Evolutionary conservation across 2,329 filamentous ascomycete genomes (phyloP), one percentile per base, ranked within the genome.

Genomic region (Nothophoma quercina): DNA sequence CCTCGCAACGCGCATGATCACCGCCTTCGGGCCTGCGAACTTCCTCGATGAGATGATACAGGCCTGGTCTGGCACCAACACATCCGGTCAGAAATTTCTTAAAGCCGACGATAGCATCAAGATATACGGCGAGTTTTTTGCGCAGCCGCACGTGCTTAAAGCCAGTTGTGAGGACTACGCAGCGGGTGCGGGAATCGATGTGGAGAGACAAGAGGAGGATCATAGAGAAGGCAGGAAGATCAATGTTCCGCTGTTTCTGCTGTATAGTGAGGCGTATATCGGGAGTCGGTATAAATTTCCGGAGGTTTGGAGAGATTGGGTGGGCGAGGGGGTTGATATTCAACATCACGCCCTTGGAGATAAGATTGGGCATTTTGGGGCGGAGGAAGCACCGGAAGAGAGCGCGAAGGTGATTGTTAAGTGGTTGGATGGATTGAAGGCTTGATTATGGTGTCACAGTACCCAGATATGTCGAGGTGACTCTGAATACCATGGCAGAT

Each of bases 101-200:
- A 56, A 64, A 23, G 25, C 60, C 0, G 62, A 69, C 25, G 65
- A 67, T 12, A 69, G 70, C 26, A 71, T 79, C 0, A 70, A 75
- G 0, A 64, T 74, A 2, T 85, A 84, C 53, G 71, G 73, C 1
- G 66, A 66, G 1, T 74, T 71, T 21, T 63, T 84, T 19, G 69
- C 69, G 5, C 75, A 83, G 35, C 63, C 68, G 2, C 72, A 67
- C 0, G 69, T 75, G 0, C 75, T 85, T 9, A 76, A 79, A 52
- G 77, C 76, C 0, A 81, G 79, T 71, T 84, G 82, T 54, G 77
- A 85, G 56, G 83, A 86, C 58, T 86, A 86, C 54, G n/a, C 71
- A 81, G 9, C 83, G 83, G 76, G 75, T 5, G 80, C 80, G 12
- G 79, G 76, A 0, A 60, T 83, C 19, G 84, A 86, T 65, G 62